Evolutionary conservation across 2,329 filamentous ascomycete species (phyloP).

Genomic region (Penicillium glabrum): DNA sequence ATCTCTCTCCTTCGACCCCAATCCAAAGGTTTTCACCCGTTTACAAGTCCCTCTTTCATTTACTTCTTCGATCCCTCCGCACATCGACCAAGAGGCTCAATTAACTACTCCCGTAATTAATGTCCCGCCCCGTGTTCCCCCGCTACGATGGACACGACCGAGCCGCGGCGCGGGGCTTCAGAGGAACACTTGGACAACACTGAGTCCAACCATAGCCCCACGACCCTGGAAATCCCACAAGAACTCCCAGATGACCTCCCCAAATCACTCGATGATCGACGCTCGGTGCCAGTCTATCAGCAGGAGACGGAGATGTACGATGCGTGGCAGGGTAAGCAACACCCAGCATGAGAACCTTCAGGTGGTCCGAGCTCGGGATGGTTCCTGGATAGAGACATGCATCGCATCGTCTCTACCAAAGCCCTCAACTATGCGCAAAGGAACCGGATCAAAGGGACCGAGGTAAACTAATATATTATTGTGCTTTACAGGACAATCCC

Average conservation of each 20-base stretch:
- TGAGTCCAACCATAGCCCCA: conserved; percentile 22
- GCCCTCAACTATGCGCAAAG: background rate
- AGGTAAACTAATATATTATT: conserved; percentile 3
- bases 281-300: conserved; percentile 64
- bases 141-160: conserved; percentile 36
- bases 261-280: conserved; percentile 85
- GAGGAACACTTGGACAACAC: conserved; percentile 23
- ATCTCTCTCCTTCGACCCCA: conserved; percentile 10
- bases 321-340: conserved; percentile 81
- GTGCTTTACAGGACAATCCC: conserved; percentile 72
- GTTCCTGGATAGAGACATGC: background rate
- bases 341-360: background rate
- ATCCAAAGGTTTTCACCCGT: conserved; percentile 8
- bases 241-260: conserved; percentile 81
- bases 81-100: conserved; percentile 13
- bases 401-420: background rate
- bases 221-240: conserved; percentile 22
- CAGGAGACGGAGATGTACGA: conserved; percentile 97
- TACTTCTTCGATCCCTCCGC: conserved; percentile 6
- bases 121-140: conserved; percentile 18
- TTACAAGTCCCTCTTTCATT: background rate
- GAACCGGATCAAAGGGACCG: background rate
- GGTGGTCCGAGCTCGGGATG: background rate
- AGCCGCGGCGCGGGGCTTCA: conserved; percentile 32
- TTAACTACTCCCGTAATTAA: conserved; percentile 14